Evolutionary conservation across 2,329 filamentous ascomycete genomes (phyloP).

Genomic region (Chlorencoelia australis): DNA sequence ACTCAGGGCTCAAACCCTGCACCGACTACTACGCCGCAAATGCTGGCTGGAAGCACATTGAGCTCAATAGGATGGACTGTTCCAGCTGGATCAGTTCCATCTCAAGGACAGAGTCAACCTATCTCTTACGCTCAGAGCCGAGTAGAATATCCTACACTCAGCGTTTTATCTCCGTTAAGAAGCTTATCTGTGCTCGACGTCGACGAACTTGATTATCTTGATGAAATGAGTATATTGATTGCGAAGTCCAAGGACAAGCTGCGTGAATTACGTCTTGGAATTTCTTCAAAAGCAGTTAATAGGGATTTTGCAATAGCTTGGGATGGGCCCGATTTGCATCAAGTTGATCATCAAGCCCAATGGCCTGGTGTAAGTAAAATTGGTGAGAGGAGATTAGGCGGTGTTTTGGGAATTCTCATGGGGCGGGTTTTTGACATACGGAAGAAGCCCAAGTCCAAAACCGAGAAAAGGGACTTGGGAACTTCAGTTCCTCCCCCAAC

Average conservation of each 20-base stretch:
- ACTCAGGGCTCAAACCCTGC: constrained; percentile 14
- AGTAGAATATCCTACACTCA: constrained; percentile 73
- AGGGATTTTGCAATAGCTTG: constrained; percentile 49
- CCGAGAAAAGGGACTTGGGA: constrained; percentile 17
- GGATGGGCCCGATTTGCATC: constrained; percentile 52
- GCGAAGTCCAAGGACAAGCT: constrained; percentile 57
- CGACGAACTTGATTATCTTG: constrained; percentile 71
- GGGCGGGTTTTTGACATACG: constrained; percentile 55
- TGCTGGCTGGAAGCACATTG: constrained; percentile 29
- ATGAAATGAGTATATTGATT: constrained; percentile 72
- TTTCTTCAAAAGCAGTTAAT: constrained; percentile 41
- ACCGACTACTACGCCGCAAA: constrained; percentile 20
- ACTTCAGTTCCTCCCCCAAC: constrained; percentile 11
- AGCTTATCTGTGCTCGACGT: constrained; percentile 71
- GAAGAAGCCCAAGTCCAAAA: constrained; percentile 22
- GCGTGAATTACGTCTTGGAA: constrained; percentile 63
- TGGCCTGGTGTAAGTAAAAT: constrained; percentile 48
- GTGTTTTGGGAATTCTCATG: constrained; percentile 58
- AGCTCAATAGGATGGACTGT: constrained; percentile 33
- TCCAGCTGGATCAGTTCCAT: constrained; percentile 18
- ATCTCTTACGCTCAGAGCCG: constrained; percentile 41
- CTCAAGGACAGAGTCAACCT: constrained; percentile 15
- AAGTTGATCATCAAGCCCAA: constrained; percentile 49
- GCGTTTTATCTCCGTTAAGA: constrained; percentile 62
- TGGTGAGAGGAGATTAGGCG: constrained; percentile 54